These are phyloP conservation scores for Penicillium lagena DNA, from an alignment of 495 filamentous ascomycete species.

Conservation along the genomic window DNA sequence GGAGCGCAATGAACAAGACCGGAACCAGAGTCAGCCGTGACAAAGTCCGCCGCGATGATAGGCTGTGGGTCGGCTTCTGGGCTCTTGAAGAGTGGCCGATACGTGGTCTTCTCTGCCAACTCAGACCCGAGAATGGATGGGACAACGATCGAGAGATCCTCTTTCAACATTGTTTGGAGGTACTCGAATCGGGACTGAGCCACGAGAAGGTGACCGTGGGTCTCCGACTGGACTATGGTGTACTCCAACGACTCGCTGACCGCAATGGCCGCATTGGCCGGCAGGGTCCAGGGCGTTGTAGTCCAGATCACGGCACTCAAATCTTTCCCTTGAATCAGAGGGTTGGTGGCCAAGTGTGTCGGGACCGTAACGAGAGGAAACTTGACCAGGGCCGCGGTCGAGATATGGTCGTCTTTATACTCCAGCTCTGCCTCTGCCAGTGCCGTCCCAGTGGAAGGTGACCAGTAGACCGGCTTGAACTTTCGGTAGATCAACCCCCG, in stretches of 20 bases:
- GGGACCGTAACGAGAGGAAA: conserved; percentile 63
- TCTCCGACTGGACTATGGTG: conserved; percentile 51
- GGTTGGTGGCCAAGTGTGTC: conserved; percentile 30
- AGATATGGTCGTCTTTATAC: conserved; percentile 80
- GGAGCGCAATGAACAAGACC: conserved; percentile 92
- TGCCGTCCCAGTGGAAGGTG: conserved; percentile 81
- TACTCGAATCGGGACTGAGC: conserved; percentile 60
- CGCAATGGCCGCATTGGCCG: conserved; percentile 86
- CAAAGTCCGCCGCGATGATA: conserved; percentile 77
- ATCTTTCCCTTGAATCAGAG: conserved; percentile 24
- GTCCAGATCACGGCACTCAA: conserved; percentile 88
- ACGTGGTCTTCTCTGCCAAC: conserved; percentile 53
- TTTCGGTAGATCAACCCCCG: conserved; percentile 80
- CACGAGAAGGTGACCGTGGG: conserved; percentile 53
- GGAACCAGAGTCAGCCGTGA: conserved; percentile 78
- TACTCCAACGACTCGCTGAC: conserved; percentile 70
- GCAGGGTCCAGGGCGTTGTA: conserved; percentile 95
- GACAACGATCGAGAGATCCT: conserved; percentile 43
- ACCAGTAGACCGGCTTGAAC: conserved; percentile 96
- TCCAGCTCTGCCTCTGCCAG: conserved; percentile 95
- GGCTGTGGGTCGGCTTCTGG: conserved; percentile 48
- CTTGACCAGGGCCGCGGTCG: conserved; percentile 72
- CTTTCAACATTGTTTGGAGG: conserved; percentile 36
- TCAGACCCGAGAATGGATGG: conserved; percentile 57
- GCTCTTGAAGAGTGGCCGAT: conserved; percentile 59